These are phyloP conservation scores for Graphilbum fragrans DNA, from an alignment of 2,329 filamentous ascomycete species.

Conservation along the genomic window DNA sequence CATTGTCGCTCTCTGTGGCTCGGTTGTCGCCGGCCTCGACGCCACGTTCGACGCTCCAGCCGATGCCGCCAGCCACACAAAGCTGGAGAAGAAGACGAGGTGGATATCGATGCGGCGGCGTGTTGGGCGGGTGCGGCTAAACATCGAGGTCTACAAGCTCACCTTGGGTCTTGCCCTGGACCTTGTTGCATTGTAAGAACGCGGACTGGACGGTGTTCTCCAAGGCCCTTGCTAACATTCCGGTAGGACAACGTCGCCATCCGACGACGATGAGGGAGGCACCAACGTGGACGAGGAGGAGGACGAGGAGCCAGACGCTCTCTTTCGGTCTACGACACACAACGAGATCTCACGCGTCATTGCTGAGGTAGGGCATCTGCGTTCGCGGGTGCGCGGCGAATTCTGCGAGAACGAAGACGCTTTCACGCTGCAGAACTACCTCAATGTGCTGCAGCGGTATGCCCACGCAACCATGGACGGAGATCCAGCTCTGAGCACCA, in stretches of 20 bases:
- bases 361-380: constrained; percentile 21
- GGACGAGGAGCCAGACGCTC: neutral
- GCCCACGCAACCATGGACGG: constrained; percentile 12
- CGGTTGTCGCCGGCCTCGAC: constrained; percentile 23
- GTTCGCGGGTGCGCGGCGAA: constrained; percentile 19
- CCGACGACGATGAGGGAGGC: too few species aligned
- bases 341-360: constrained; percentile 20
- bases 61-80: neutral
- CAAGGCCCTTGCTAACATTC: neutral
- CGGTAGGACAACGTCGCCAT: too few species aligned
- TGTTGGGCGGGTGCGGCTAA: constrained; percentile 18
- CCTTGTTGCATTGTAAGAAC: constrained; percentile 25
- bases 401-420: constrained; percentile 57
- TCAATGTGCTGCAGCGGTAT: constrained; percentile 60
- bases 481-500: neutral
- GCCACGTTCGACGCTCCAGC: constrained; percentile 17
- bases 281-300: too few species aligned
- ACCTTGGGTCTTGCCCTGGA: constrained; percentile 27
- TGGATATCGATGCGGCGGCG: constrained; percentile 18
- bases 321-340: constrained; percentile 8
- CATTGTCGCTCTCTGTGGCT: constrained; percentile 22
- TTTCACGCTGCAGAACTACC: constrained; percentile 54
- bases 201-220: too few species aligned
- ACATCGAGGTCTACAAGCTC: constrained; percentile 25
- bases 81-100: constrained; percentile 18